A percentile compares a stretch with the other conserved stretches of the same genome.
Conservation (phyloP, 2,329 filamentous ascomycete genomes). For the Helotiales sp. region DNA sequence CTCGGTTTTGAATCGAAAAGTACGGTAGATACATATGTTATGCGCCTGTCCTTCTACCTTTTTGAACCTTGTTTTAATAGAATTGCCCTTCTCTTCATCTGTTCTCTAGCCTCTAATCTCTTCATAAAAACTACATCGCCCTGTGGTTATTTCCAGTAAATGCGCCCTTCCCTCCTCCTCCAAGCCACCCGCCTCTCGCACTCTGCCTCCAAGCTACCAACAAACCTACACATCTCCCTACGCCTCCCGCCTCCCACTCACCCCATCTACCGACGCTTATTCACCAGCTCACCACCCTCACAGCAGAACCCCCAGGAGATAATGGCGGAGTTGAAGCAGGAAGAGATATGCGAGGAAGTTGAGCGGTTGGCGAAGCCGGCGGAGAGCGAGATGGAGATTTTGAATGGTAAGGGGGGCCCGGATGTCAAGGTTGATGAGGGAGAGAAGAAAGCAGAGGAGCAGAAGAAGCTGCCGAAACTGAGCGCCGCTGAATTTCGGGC, state of each 20-base stretch:
- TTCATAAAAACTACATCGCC: no score
- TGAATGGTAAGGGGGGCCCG: constrained; percentile 49
- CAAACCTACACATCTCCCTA: background rate
- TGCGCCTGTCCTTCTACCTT: background rate
- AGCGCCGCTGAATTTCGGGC: constrained; percentile 59
- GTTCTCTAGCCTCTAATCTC: no score
- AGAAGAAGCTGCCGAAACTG: constrained; percentile 54
- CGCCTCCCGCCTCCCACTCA: constrained; percentile 22
- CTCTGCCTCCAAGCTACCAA: background rate
- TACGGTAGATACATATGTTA: no score
- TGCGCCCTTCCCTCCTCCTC: constrained; percentile 10
- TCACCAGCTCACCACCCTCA: constrained; percentile 24
- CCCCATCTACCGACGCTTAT: constrained; percentile 28
- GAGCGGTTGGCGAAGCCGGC: constrained; percentile 60
- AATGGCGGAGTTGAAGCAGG: constrained; percentile 30
- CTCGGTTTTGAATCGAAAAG: background rate
- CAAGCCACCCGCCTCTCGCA: constrained; percentile 4
- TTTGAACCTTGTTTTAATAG: background rate
- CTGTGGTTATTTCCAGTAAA: background rate
- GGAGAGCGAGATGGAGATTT: constrained; percentile 49
- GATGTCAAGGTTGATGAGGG: constrained; percentile 40
- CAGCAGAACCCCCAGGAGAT: constrained; percentile 23
- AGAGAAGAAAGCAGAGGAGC: constrained; percentile 13
- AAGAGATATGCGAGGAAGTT: constrained; percentile 11
- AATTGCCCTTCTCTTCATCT: background rate